Evolutionary conservation across 306 rosid species (phyloP).

Genomic region (Cucumis melo): DNA sequence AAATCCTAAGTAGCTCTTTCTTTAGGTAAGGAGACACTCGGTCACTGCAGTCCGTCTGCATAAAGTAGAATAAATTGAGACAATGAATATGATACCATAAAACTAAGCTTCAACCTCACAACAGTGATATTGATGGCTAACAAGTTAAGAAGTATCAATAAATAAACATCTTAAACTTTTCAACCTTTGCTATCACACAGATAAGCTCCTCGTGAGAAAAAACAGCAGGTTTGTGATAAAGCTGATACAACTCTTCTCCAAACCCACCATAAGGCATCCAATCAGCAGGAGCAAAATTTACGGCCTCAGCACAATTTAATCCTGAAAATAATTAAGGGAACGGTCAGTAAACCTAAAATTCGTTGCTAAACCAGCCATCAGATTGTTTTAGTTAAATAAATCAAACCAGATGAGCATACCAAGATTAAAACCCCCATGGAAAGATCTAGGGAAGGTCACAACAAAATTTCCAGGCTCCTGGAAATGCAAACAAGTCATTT

Average conservation of each 20-base stretch:
- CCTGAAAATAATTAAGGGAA: conserved; percentile 33
- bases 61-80: conserved; percentile 25
- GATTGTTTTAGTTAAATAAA: conserved; percentile 10
- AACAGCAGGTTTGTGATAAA: conserved; percentile 72
- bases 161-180: conserved; percentile 7
- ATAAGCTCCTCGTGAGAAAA: conserved; percentile 96
- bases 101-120: neutral
- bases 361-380: neutral
- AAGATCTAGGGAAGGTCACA: conserved; percentile 90
- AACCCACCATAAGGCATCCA: conserved; percentile 94
- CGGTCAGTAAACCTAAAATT: neutral
- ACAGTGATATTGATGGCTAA: neutral
- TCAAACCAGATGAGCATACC: conserved; percentile 35
- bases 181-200: conserved; percentile 82
- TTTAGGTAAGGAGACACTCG: conserved; percentile 58
- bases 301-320: conserved; percentile 97
- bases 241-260: conserved; percentile 87
- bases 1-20: conserved; percentile 60
- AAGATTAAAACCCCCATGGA: conserved; percentile 96
- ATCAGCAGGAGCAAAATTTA: conserved; percentile 98
- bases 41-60: conserved; percentile 47
- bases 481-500: conserved; percentile 15
- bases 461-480: conserved; percentile 99
- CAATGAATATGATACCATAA: neutral
- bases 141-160: neutral